Base-by-base conservation (phyloP, 163 green algal species). In the Trebouxiophyceae sp. region DNA sequence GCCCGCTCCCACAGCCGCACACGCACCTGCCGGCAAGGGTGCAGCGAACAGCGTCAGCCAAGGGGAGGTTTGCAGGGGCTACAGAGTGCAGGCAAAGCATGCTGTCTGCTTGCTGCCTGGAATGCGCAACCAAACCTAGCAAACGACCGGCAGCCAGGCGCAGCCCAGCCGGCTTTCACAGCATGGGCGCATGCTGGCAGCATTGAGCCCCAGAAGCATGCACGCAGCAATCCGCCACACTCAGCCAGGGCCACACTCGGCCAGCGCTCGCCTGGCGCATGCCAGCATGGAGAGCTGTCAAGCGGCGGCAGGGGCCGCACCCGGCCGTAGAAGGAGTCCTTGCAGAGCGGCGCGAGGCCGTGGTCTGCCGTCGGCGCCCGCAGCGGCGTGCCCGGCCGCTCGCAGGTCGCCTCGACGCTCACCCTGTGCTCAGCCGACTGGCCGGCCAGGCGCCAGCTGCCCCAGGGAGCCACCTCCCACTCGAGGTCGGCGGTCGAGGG, bases 291-390 rank as follows among this genome's bases (percentile, higher is more conserved):
- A 20, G 12, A 30, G 23, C 12, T 57, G 16, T 57, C 19, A 57
- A 57, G 47, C 19, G 23, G 47, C 19, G 26, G 19, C n/a, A n/a
- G 23, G 19, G 8, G 12, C 1, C 50, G 33, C 66, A 72, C 71
- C 59, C 66, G 63, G 27, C 90, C 91, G 55, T 74, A 81, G 67
- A 97, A 97, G 20, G 87, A 95, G 84, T 97, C 92, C 63, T 84
- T 79, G 77, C 91, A 97, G 56, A 92, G 82, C 4, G 88, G 85
- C 4, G 81, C 71, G 7, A 97, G 76, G 16, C 92, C 92, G 20
- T 84, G 39, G 31, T 82, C 63, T 2, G 79, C 77, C 24, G 88
- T 95, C 26, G 92, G 92, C 19, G 92, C 92, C 23, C 90, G 79
- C 72, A 88, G 64, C 12, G 73, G 56, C 1, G 77, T 81, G 39